phyloP scores from a whole-genome alignment of 2,329 filamentous ascomycete genomes.

The Parastagonospora nodorum region DNA sequence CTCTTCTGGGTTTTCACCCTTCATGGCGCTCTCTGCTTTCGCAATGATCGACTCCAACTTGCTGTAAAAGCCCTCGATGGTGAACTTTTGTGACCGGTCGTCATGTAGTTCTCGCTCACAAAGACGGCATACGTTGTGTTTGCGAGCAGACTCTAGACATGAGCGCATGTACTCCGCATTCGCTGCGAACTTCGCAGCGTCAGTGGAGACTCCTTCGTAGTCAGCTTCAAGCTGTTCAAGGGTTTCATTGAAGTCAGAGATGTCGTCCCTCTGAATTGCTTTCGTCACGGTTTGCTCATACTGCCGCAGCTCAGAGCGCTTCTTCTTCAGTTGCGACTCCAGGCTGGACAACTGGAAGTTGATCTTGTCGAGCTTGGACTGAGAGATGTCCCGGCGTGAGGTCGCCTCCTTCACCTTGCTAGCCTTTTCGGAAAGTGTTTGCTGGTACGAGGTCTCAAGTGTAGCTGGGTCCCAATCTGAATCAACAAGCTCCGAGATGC shows the following conservation, averaged over 20 bases:
- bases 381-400: constrained; percentile 70
- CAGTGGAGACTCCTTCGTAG: constrained; percentile 61
- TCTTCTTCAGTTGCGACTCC: constrained; percentile 68
- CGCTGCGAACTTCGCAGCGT: constrained; percentile 71
- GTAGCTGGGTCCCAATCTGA: constrained; percentile 70
- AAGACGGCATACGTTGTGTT: constrained; percentile 74
- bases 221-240: constrained; percentile 57
- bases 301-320: constrained; percentile 64
- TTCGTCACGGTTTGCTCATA: constrained; percentile 68
- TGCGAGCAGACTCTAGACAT: constrained; percentile 68
- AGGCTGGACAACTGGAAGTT: constrained; percentile 72
- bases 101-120: constrained; percentile 72
- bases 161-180: constrained; percentile 73
- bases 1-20: constrained; percentile 66
- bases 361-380: constrained; percentile 75
- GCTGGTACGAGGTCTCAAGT: constrained; percentile 73
- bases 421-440: constrained; percentile 62
- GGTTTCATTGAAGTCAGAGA: constrained; percentile 56
- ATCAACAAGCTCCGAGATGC: constrained; percentile 69
- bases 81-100: constrained; percentile 60
- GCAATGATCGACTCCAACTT: constrained; percentile 65
- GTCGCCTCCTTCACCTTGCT: constrained; percentile 67
- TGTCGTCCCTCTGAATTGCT: constrained; percentile 47
- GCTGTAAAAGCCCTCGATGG: constrained; percentile 61
- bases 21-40: constrained; percentile 59